Conservation (phyloP, 345 rosid genomes). For the Cardamine occulta region DNA sequence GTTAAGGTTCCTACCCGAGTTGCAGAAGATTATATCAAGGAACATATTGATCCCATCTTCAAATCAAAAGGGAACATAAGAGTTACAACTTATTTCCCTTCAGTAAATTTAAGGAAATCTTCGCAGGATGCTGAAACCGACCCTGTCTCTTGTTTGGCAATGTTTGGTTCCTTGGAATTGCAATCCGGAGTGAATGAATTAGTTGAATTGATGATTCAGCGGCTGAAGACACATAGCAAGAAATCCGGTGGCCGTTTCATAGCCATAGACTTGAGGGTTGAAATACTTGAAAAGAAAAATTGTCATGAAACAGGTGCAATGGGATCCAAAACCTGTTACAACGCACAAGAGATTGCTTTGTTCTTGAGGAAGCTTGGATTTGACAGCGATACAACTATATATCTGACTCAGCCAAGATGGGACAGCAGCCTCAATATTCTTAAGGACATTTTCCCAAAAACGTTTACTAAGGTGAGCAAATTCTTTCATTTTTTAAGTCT, state of each 20-base stretch:
- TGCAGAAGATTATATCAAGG: constrained; percentile 71
- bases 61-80: constrained; percentile 80
- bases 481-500: not conserved
- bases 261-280: constrained; percentile 92
- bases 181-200: constrained; percentile 70
- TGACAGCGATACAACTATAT: constrained; percentile 71
- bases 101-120: constrained; percentile 83
- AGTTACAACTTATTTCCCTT: constrained; percentile 86
- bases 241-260: constrained; percentile 73
- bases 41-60: constrained; percentile 67
- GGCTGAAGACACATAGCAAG: constrained; percentile 73
- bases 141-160: constrained; percentile 75
- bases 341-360: constrained; percentile 73
- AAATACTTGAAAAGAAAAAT: constrained; percentile 70
- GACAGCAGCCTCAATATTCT: constrained; percentile 76
- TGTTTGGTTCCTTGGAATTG: constrained; percentile 84
- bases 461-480: constrained; percentile 75
- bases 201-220: constrained; percentile 77
- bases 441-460: constrained; percentile 86
- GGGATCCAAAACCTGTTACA: constrained; percentile 76
- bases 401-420: constrained; percentile 96
- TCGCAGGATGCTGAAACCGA: constrained; percentile 58
- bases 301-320: constrained; percentile 55
- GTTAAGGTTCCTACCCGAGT: constrained; percentile 90
- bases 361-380: constrained; percentile 90